Percentiles rank a stretch among this genome's conserved stretches.
Conservation (phyloP, 306 rosid genomes). For the Canavalia gladiata region DNA sequence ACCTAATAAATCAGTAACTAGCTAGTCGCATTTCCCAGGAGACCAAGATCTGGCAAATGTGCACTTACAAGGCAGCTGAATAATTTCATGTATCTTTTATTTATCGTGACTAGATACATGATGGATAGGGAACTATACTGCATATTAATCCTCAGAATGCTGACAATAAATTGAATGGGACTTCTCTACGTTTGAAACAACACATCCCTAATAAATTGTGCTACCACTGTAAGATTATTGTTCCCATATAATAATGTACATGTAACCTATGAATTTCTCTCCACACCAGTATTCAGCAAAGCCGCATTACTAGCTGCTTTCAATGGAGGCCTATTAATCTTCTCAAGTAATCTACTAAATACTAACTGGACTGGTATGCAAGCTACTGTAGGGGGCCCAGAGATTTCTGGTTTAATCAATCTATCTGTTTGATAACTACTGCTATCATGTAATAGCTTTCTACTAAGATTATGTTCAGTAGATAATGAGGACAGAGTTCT, state of each 20-base stretch:
- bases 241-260: constrained; percentile 71
- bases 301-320: constrained; percentile 63
- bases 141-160: constrained; percentile 46
- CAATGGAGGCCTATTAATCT: constrained; percentile 91
- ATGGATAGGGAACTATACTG: constrained; percentile 44
- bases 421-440: constrained; percentile 64
- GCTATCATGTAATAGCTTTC: constrained; percentile 64
- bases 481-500: constrained; percentile 85
- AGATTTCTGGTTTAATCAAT: constrained; percentile 71
- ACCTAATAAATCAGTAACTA: neutral
- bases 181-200: constrained; percentile 39
- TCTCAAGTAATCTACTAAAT: constrained; percentile 94
- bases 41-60: constrained; percentile 23
- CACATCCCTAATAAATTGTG: constrained; percentile 52
- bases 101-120: constrained; percentile 41
- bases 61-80: constrained; percentile 30
- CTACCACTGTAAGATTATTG: constrained; percentile 61
- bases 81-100: constrained; percentile 41
- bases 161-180: constrained; percentile 50
- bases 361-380: constrained; percentile 92
- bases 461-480: constrained; percentile 63
- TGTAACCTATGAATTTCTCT: constrained; percentile 70
- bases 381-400: constrained; percentile 78
- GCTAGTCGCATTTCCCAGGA: neutral
- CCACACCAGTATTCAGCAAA: constrained; percentile 65